A percentile compares a stretch with the other conserved stretches of the same genome.
These are phyloP conservation scores for Coemansia sp. DNA, from an alignment of 192 early-diverging fungal species.

Conservation along the genomic window DNA sequence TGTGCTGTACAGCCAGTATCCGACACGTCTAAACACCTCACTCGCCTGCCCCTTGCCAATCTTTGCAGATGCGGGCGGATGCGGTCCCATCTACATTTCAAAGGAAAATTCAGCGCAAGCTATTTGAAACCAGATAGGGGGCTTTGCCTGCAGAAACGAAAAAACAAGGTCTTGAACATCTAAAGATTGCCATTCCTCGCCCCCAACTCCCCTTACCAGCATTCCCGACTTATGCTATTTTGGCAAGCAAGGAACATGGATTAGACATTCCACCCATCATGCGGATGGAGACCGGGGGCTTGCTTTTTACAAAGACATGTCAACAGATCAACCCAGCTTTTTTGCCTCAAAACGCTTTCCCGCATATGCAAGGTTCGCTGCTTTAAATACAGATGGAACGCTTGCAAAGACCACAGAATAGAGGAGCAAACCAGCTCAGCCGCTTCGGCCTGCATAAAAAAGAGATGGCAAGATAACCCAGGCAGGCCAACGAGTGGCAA, in stretches of 20 bases:
- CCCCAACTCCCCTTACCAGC: neutral
- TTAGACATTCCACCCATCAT: no score
- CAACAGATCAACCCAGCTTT: conserved; percentile 22
- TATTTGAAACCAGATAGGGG: neutral
- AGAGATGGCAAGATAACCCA: no score
- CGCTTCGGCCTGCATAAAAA: no score
- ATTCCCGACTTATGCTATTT: neutral
- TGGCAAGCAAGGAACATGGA: no score
- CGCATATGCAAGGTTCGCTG: conserved; percentile 2
- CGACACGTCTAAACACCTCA: conserved; percentile 48
- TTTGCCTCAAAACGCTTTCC: neutral
- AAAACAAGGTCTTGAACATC: neutral
- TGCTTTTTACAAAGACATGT: conserved; percentile 10
- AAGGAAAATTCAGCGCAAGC: neutral
- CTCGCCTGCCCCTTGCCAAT: conserved; percentile 47
- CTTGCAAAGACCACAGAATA: neutral
- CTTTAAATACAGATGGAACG: no score
- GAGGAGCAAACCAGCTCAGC: neutral
- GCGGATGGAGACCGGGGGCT: no score
- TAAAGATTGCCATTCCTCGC: neutral
- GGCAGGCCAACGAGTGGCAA: neutral
- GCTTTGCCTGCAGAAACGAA: neutral
- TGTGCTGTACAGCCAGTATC: conserved; percentile 56
- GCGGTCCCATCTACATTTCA: conserved; percentile 34
- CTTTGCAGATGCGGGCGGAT: conserved; percentile 42